These are phyloP conservation scores for Boletus tomentosulus DNA, from an alignment of 768 basidiomycete genomes.

Conservation along the genomic window DNA sequence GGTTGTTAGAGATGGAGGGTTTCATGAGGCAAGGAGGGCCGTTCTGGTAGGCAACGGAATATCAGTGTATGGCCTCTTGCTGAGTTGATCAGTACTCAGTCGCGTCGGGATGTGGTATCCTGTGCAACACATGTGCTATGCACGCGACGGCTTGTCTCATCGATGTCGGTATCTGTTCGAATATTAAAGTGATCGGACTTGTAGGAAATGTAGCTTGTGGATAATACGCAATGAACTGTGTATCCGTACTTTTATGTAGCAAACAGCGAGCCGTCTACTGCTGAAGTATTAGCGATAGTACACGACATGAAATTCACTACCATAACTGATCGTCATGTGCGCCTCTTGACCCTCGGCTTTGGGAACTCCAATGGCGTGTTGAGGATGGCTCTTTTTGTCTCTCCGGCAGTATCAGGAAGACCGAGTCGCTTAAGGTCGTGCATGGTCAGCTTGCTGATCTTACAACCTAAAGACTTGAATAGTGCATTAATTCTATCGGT, in stretches of 20 bases:
- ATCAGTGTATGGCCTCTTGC: too few relatives aligned
- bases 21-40: too few relatives aligned
- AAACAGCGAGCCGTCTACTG: not conserved
- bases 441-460: constrained; percentile 50
- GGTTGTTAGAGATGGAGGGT: too few relatives aligned
- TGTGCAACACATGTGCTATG: too few relatives aligned
- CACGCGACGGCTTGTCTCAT: not conserved
- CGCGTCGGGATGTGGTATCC: too few relatives aligned
- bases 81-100: too few relatives aligned
- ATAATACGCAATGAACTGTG: not conserved
- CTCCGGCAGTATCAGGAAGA: constrained; percentile 56
- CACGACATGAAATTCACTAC: not conserved
- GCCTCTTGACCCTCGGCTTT: constrained; percentile 44
- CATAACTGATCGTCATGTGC: constrained; percentile 13
- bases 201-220: not conserved
- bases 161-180: not conserved
- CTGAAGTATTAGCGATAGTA: not conserved
- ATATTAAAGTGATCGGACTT: not conserved
- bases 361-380: constrained; percentile 80
- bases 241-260: not conserved
- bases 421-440: constrained; percentile 69
- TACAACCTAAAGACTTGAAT: constrained; percentile 81
- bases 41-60: too few relatives aligned
- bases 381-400: constrained; percentile 69
- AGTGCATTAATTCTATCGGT: constrained; percentile 53